Evolutionary conservation across 768 basidiomycete species (phyloP).

Genomic region (Leccinum arenicola): DNA sequence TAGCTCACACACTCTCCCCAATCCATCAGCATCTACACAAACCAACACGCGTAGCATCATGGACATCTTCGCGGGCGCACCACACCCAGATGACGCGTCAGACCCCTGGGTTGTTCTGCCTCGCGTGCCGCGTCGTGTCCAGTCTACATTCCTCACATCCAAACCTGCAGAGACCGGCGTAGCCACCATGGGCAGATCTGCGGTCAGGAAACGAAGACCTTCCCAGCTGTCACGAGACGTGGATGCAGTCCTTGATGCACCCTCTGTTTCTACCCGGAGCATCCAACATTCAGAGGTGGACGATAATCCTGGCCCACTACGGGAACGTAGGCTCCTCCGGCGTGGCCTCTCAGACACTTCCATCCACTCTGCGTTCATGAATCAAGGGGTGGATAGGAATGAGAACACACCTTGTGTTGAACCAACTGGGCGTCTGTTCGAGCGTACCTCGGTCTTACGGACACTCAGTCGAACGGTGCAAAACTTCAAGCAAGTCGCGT

Average conservation of each 20-base stretch:
- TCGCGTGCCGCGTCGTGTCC: conserved; percentile 32
- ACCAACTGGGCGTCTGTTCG: conserved; percentile 32
- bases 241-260: conserved; percentile 73
- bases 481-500: conserved; percentile 40
- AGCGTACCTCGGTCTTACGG: conserved; percentile 49
- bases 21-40: conserved; percentile 10
- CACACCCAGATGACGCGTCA: conserved; percentile 38
- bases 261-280: conserved; percentile 21
- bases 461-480: conserved; percentile 54
- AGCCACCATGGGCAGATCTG: conserved; percentile 20
- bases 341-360: conserved; percentile 91
- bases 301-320: conserved; percentile 49
- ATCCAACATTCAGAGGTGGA: conserved; percentile 39
- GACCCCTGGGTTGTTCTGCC: conserved; percentile 79
- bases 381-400: conserved; percentile 41
- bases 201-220: conserved; percentile 12
- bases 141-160: conserved; percentile 24
- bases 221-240: conserved; percentile 59
- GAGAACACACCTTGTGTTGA: background rate
- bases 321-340: conserved; percentile 65
- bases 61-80: conserved; percentile 93
- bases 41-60: conserved; percentile 47
- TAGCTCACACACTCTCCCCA: conserved; percentile 13
- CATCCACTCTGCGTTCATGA: conserved; percentile 80
- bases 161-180: conserved; percentile 13